Conservation (phyloP, 169 alveolate genomes). For the Babesia ovis region DNA sequence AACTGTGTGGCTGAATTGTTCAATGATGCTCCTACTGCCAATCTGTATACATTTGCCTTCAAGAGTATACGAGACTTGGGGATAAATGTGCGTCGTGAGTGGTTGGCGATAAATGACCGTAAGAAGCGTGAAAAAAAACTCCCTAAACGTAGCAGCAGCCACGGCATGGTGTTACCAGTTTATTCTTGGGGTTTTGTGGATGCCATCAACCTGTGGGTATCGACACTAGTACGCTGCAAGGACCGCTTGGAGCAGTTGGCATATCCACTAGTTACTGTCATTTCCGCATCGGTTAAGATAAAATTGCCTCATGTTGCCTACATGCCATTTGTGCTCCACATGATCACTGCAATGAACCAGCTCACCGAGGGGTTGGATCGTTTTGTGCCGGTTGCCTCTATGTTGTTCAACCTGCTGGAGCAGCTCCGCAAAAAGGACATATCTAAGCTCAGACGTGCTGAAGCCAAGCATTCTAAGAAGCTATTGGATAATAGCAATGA, state of each 20-base stretch:
- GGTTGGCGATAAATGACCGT: conserved; percentile 27
- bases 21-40: conserved; percentile 7
- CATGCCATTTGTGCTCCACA: conserved; percentile 56
- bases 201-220: conserved; percentile 53
- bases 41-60: conserved; percentile 37
- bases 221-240: conserved; percentile 25
- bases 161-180: conserved; percentile 27
- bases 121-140: conserved; percentile 3
- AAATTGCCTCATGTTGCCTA: conserved; percentile 18
- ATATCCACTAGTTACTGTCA: conserved; percentile 59
- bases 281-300: conserved; percentile 41
- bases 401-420: conserved; percentile 40
- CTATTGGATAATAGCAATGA: conserved; percentile 51
- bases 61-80: conserved; percentile 51
- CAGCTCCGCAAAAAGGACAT: conserved; percentile 24
- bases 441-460: not conserved
- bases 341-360: conserved; percentile 49
- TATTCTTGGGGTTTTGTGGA: conserved; percentile 66
- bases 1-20: conserved; percentile 60
- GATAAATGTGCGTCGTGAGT: conserved; percentile 51
- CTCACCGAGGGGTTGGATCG: conserved; percentile 40
- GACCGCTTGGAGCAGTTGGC: conserved; percentile 22
- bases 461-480: conserved; percentile 13
- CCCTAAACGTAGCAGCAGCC: not conserved
- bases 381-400: conserved; percentile 50